These are phyloP conservation scores for Endoconidiophora laricicola DNA, from an alignment of 2,329 filamentous ascomycete species.

Conservation along the genomic window DNA sequence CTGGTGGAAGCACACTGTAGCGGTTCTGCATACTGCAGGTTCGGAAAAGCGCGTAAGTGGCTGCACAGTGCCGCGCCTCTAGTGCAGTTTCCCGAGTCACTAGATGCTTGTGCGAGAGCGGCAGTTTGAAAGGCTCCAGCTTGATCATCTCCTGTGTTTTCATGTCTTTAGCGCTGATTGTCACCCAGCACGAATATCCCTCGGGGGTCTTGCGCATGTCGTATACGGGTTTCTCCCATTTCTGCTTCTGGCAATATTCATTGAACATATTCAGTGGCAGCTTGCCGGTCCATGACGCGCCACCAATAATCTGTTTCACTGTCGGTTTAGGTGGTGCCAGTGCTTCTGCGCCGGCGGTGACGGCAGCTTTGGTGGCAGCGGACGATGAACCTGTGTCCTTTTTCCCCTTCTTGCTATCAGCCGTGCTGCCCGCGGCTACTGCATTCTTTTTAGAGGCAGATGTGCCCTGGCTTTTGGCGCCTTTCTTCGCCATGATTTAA, in stretches of 20 bases:
- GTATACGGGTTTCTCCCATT: conserved; percentile 90
- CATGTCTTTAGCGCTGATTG: conserved; percentile 54
- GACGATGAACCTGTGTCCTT: not conserved
- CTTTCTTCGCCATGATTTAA: conserved; percentile 9
- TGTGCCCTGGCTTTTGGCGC: conserved; percentile 6
- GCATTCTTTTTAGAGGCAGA: conserved; percentile 1
- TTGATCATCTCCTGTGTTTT: conserved; percentile 67
- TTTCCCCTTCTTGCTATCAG: conserved; percentile 9
- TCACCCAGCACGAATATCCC: conserved; percentile 66
- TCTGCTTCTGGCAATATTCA: conserved; percentile 89
- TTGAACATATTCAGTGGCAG: conserved; percentile 83
- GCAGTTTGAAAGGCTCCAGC: conserved; percentile 70
- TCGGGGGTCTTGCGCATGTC: conserved; percentile 58
- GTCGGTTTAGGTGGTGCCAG: conserved; percentile 41
- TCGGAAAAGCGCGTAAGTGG: conserved; percentile 77
- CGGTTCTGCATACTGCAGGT: conserved; percentile 93
- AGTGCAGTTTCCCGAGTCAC: conserved; percentile 63
- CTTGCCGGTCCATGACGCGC: conserved; percentile 94
- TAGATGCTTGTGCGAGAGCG: conserved; percentile 57
- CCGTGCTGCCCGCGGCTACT: not conserved
- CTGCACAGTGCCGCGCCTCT: conserved; percentile 85
- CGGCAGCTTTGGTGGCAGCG: conserved; percentile 7
- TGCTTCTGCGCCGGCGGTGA: conserved; percentile 4
- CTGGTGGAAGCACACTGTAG: conserved; percentile 83
- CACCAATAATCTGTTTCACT: conserved; percentile 72